These are phyloP conservation scores for Aspergillus conjunctus DNA, from an alignment of 495 filamentous ascomycete species.

Conservation along the genomic window DNA sequence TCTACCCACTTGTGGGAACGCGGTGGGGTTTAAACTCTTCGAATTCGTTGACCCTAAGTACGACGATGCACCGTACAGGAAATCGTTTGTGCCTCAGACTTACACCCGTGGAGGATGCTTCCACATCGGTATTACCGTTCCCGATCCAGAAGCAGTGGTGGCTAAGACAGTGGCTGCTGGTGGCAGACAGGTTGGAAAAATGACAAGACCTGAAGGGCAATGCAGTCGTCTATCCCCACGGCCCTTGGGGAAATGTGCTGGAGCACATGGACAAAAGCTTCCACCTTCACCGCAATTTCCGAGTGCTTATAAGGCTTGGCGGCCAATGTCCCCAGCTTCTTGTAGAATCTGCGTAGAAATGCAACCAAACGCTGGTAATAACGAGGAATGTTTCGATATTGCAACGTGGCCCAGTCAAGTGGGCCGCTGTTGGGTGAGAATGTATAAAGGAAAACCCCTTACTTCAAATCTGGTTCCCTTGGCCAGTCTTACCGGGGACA, in stretches of 20 bases:
- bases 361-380: no score
- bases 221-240: background rate
- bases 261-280: no score
- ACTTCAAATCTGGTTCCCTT: no score
- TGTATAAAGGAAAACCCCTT: no score
- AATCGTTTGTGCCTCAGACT: background rate
- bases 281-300: no score
- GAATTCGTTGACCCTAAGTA: background rate
- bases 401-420: no score
- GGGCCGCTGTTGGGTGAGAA: no score
- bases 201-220: background rate
- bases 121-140: background rate
- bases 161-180: background rate
- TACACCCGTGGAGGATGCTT: background rate
- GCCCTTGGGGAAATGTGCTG: background rate
- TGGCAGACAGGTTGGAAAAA: background rate
- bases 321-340: no score
- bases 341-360: no score
- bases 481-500: no score
- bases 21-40: background rate
- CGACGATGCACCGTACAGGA: background rate
- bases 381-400: no score
- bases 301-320: no score
- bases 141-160: background rate
- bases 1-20: background rate